Conservation (phyloP, 2,329 filamentous ascomycete genomes). For the Corinectria fuckeliana region DNA sequence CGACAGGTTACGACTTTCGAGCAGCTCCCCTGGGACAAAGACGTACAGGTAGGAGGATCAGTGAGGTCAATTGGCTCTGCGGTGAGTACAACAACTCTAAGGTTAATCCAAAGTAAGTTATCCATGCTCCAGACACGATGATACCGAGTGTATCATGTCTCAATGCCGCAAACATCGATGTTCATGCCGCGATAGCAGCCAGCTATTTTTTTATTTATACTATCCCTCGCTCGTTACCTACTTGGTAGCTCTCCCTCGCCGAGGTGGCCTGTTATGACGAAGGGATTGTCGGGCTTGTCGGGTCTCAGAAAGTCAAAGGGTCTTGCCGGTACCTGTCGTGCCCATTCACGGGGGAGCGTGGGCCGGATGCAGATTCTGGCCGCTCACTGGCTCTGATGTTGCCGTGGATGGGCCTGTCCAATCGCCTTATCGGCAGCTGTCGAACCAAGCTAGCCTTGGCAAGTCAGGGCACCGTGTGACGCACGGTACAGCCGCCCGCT, state of each 20-base stretch:
- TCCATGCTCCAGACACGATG: constrained; percentile 21
- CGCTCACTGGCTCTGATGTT: constrained; percentile 26
- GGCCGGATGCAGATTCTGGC: constrained; percentile 20
- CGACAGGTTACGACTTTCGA: constrained; percentile 9
- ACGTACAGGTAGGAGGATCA: constrained; percentile 1
- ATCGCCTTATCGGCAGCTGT: constrained; percentile 41
- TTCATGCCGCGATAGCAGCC: constrained; percentile 12
- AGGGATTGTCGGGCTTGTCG: constrained; percentile 23
- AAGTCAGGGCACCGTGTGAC: constrained; percentile 24
- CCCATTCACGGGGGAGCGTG: constrained; percentile 11
- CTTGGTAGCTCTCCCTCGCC: constrained; percentile 23
- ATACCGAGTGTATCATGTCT: constrained; percentile 30
- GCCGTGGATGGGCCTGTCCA: constrained; percentile 21
- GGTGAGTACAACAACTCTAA: constrained; percentile 24
- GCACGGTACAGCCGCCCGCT: constrained; percentile 25
- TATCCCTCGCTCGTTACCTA: constrained; percentile 8
- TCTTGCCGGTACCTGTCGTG: constrained; percentile 23
- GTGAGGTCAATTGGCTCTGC: constrained; percentile 14
- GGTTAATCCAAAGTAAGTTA: constrained; percentile 28
- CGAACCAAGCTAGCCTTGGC: constrained; percentile 35
- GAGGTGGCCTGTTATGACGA: constrained; percentile 33
- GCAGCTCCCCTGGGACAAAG: background rate
- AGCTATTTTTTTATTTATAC: background rate
- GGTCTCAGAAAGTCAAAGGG: constrained; percentile 18
- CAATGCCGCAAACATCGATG: constrained; percentile 11